A percentile compares a stretch with the other conserved stretches of the same genome.
Conservation (phyloP, 1,284 basidiomycete species). For the Paramarasmius palmivorus region DNA sequence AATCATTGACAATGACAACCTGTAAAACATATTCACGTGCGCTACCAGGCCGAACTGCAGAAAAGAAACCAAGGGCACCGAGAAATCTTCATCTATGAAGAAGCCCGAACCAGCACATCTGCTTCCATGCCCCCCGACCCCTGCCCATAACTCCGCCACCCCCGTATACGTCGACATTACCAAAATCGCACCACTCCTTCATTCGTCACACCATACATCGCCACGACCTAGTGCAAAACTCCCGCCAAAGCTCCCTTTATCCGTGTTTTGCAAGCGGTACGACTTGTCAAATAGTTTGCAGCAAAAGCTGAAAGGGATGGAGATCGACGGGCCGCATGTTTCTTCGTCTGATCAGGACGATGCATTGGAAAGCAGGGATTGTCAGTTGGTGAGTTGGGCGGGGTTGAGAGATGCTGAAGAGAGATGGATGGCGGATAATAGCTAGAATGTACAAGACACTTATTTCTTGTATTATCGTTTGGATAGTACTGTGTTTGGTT, state of each 20-base stretch:
- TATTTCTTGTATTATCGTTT: too few relatives aligned
- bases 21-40: too few relatives aligned
- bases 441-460: too few relatives aligned
- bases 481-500: too few relatives aligned
- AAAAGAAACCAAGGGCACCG: too few relatives aligned
- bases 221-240: background rate
- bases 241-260: background rate
- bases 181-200: background rate
- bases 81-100: too few relatives aligned
- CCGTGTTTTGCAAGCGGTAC: constrained; percentile 1
- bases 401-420: constrained; percentile 4
- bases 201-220: background rate
- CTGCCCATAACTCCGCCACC: background rate
- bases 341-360: background rate
- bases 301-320: background rate
- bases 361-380: background rate
- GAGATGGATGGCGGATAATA: background rate
- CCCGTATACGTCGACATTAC: background rate
- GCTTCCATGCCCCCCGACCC: background rate
- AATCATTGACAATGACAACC: too few relatives aligned
- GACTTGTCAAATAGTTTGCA: background rate
- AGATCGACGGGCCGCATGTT: constrained; percentile 3
- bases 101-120: too few relatives aligned
- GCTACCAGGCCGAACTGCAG: too few relatives aligned
- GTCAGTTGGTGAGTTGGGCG: background rate